Evolutionary conservation across 768 basidiomycete species (phyloP).

Genomic region (Galerina sulciceps): DNA sequence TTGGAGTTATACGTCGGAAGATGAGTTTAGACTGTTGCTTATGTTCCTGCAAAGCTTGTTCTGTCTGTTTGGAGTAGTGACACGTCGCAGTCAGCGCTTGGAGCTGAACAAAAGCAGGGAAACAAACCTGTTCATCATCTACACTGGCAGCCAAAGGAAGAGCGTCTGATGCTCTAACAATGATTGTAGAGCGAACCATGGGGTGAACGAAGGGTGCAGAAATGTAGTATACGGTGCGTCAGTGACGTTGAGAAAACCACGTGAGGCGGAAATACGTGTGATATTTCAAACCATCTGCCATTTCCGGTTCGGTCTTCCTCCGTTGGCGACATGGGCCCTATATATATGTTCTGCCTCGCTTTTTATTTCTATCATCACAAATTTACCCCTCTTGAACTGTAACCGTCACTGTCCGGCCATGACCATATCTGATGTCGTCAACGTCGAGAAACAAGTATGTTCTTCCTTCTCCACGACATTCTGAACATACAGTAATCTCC

Average conservation of each 20-base stretch:
- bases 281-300: conserved; percentile 12
- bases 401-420: conserved; percentile 30
- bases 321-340: conserved; percentile 18
- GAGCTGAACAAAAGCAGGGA: not conserved
- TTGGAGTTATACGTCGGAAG: conserved; percentile 91
- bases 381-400: conserved; percentile 6
- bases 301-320: conserved; percentile 10
- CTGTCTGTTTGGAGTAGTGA: conserved; percentile 64
- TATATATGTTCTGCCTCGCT: conserved; percentile 13
- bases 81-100: conserved; percentile 28
- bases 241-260: conserved; percentile 13
- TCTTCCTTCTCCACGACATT: not conserved
- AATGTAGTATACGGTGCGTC: conserved; percentile 8
- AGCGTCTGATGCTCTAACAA: conserved; percentile 84
- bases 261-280: conserved; percentile 22
- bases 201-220: conserved; percentile 5
- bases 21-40: conserved; percentile 98
- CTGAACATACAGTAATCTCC: conserved; percentile 11
- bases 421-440: conserved; percentile 49
- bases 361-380: not conserved
- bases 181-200: conserved; percentile 89
- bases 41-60: conserved; percentile 92
- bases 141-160: conserved; percentile 94
- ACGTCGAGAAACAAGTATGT: conserved; percentile 73
- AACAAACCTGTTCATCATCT: conserved; percentile 90